Percentiles rank a stretch among this genome's conserved stretches.
phyloP scores from a whole-genome alignment of 2,329 filamentous ascomycete genomes.

The Arthrobotrys entomopaga region DNA sequence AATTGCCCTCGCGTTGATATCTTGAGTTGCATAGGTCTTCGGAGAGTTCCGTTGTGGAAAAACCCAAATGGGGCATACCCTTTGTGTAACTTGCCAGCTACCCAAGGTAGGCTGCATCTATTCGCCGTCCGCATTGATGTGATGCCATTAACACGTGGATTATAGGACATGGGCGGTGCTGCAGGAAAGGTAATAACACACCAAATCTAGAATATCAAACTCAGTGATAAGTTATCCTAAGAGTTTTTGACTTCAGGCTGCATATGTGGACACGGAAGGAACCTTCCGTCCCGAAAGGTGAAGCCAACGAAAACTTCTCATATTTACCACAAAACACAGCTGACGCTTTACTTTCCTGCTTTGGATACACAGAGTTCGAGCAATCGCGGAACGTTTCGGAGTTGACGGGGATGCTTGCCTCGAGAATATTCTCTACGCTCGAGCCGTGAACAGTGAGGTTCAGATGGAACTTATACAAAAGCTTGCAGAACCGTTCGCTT shows the following conservation, averaged over 20 bases:
- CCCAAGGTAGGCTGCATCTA: constrained; percentile 62
- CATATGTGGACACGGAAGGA: constrained; percentile 75
- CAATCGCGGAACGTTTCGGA: constrained; percentile 56
- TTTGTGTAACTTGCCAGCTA: constrained; percentile 72
- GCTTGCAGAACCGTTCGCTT: constrained; percentile 71
- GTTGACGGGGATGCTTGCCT: constrained; percentile 70
- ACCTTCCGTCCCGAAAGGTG: constrained; percentile 72
- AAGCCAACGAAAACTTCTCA: neutral
- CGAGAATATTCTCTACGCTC: constrained; percentile 75
- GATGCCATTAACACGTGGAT: constrained; percentile 41
- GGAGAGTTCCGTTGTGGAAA: constrained; percentile 75
- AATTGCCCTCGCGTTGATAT: neutral
- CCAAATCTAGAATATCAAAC: neutral
- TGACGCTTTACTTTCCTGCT: neutral
- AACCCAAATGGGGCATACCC: constrained; percentile 75
- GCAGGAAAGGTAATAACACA: constrained; percentile 69
- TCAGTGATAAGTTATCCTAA: neutral
- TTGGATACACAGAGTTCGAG: constrained; percentile 20
- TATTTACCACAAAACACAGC: neutral
- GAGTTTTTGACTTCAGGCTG: constrained; percentile 58
- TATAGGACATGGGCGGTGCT: constrained; percentile 70
- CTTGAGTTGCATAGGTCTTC: constrained; percentile 63
- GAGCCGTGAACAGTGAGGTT: constrained; percentile 74
- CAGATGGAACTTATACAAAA: constrained; percentile 73
- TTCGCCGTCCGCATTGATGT: neutral